These are phyloP conservation scores for Paramecium sonneborni DNA, from an alignment of 73 alveolate species.

Conservation along the genomic window DNA sequence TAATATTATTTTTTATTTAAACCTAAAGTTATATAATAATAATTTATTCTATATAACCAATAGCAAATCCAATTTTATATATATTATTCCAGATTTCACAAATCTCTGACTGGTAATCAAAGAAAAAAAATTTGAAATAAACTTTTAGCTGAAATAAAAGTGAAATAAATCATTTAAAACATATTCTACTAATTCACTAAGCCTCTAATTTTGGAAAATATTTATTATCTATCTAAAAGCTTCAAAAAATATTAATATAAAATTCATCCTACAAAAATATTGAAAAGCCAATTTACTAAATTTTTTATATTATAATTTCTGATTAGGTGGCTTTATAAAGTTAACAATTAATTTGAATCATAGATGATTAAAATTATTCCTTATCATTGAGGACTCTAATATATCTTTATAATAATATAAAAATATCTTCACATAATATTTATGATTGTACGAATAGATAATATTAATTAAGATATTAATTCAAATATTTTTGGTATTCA, in stretches of 20 bases:
- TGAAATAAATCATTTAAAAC: background rate
- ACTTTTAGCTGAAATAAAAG: background rate
- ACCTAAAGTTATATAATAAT: background rate
- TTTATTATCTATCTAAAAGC: background rate
- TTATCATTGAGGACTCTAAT: background rate
- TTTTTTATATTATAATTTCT: background rate
- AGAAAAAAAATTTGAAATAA: background rate
- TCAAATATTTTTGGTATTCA: background rate
- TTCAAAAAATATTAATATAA: background rate
- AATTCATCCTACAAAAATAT: background rate
- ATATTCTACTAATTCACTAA: background rate
- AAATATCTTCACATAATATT: background rate
- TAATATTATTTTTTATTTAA: background rate
- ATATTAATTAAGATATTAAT: background rate
- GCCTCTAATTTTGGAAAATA: background rate
- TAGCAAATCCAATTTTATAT: background rate
- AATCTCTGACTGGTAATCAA: background rate
- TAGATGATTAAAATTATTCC: background rate
- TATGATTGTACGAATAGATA: background rate
- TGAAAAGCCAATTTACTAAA: too few relatives aligned
- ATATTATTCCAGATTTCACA: background rate
- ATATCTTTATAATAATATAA: background rate
- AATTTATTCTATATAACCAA: background rate
- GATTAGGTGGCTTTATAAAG: background rate
- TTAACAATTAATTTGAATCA: background rate